Percentiles rank a stretch among this genome's conserved stretches.
Conservation (phyloP, 208 protist species). For the Leishmania braziliensis region DNA sequence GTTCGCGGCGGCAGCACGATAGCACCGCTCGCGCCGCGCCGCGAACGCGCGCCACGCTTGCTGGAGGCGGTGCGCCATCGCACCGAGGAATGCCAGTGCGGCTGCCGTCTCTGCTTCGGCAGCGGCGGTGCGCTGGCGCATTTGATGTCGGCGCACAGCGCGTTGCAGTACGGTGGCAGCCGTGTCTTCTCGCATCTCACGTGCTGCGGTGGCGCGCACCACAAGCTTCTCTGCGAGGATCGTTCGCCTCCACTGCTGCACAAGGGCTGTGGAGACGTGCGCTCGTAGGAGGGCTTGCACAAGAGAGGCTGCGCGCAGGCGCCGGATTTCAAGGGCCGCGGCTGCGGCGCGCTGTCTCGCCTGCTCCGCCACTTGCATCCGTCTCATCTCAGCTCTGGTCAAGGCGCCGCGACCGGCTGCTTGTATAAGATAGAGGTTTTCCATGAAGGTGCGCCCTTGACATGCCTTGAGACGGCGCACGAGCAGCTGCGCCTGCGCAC, state of each 20-base stretch:
- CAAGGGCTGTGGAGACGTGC: background rate
- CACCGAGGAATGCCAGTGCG: constrained; percentile 20
- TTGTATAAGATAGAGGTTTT: constrained; percentile 46
- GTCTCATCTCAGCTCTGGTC: constrained; percentile 18
- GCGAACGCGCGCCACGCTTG: constrained; percentile 37
- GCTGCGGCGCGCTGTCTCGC: constrained; percentile 20
- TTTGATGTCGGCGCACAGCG: constrained; percentile 36
- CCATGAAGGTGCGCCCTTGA: constrained; percentile 51
- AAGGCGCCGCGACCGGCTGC: constrained; percentile 37
- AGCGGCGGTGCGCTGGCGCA: constrained; percentile 9
- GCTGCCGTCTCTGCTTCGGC: constrained; percentile 25
- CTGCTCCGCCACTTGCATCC: constrained; percentile 3
- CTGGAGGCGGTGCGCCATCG: constrained; percentile 40
- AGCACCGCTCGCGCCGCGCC: constrained; percentile 27
- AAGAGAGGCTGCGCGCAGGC: background rate
- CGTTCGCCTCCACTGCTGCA: background rate
- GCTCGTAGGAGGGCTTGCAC: constrained; percentile 23
- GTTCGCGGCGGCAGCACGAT: constrained; percentile 11
- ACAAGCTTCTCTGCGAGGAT: constrained; percentile 39
- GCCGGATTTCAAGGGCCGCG: background rate
- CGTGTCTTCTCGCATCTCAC: constrained; percentile 46
- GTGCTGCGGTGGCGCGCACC: constrained; percentile 32
- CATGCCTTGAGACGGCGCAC: constrained; percentile 41
- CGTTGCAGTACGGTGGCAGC: constrained; percentile 48
- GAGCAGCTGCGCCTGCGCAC: constrained; percentile 38